Conservation (phyloP, 148 eudicot genomes). For the Fagopyrum homotropicum region DNA sequence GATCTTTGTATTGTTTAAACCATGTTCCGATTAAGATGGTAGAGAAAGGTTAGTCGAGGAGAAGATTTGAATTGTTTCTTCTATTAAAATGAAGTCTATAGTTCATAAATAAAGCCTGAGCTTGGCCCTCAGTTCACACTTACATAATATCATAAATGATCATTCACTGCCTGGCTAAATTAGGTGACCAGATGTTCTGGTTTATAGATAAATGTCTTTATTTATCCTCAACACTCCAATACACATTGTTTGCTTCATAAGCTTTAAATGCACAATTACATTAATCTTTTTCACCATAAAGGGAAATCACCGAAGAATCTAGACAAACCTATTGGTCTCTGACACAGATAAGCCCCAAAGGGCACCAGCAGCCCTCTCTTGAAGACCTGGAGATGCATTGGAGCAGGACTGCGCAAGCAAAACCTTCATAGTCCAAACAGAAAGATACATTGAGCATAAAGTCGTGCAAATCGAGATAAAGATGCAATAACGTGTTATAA, state of each 20-base stretch:
- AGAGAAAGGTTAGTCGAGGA: not conserved
- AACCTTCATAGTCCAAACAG: conserved; percentile 45
- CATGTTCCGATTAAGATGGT: not conserved
- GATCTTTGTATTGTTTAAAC: not conserved
- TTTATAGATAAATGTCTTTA: not conserved
- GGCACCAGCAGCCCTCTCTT: conserved; percentile 99
- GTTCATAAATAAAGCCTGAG: not conserved
- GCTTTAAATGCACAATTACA: not conserved
- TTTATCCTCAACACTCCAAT: not conserved
- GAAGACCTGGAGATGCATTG: conserved; percentile 91
- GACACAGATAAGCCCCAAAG: conserved; percentile 97
- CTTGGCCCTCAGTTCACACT: not conserved
- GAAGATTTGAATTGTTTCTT: not conserved
- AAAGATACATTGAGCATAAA: conserved; percentile 7
- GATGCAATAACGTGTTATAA: not conserved
- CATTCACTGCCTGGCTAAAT: conserved; percentile 1
- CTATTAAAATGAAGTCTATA: not conserved
- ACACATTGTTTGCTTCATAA: not conserved
- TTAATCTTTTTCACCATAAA: not conserved
- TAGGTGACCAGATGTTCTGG: conserved; percentile 6
- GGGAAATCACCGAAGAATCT: not conserved
- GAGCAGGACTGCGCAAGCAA: conserved; percentile 85
- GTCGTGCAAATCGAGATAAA: not conserved
- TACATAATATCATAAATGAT: not conserved
- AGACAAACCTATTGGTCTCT: conserved; percentile 75